Percentiles rank a stretch among this genome's conserved stretches.
phyloP scores from a whole-genome alignment of 495 filamentous ascomycete genomes.

The Hamigera avellanea region DNA sequence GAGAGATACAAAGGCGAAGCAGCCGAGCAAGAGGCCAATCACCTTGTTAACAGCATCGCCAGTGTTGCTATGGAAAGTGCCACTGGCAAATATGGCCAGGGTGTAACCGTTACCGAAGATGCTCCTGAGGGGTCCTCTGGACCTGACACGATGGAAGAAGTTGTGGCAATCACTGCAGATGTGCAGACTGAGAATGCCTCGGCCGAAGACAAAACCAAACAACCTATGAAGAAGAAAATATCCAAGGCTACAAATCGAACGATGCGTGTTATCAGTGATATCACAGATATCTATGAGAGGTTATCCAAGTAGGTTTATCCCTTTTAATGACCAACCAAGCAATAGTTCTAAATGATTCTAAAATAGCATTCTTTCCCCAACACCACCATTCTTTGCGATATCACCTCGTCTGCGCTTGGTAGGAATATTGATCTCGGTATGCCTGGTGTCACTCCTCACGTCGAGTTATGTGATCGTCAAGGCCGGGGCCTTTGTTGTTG shows the following conservation, averaged over 20 bases:
- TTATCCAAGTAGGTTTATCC: constrained; percentile 54
- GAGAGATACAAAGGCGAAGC: constrained; percentile 81
- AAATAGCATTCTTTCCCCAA: constrained; percentile 61
- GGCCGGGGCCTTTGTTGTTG: constrained; percentile 48
- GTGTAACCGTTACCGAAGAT: constrained; percentile 29
- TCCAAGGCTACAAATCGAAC: constrained; percentile 62
- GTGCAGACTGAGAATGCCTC: constrained; percentile 42
- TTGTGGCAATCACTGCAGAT: constrained; percentile 39
- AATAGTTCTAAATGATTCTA: constrained; percentile 3
- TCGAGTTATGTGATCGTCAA: constrained; percentile 70
- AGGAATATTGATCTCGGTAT: constrained; percentile 42
- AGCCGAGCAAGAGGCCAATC: constrained; percentile 74
- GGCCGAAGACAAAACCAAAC: constrained; percentile 63
- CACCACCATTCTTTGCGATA: constrained; percentile 59
- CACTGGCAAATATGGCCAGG: constrained; percentile 56
- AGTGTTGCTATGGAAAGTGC: constrained; percentile 65
- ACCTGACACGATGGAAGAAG: constrained; percentile 49
- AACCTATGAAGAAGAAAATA: constrained; percentile 69
- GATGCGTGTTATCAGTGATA: constrained; percentile 65
- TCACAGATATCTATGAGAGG: constrained; percentile 70
- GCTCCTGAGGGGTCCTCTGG: constrained; percentile 34
- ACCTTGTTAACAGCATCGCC: constrained; percentile 67
- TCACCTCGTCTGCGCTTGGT: constrained; percentile 52
- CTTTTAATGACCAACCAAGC: no score
- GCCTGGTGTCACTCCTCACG: constrained; percentile 47